A percentile compares a stretch with the other conserved stretches of the same genome.
These are phyloP conservation scores for Kregervanrija pseudodelftensis DNA, from an alignment of 805 yeast genomes.

Conservation along the genomic window DNA sequence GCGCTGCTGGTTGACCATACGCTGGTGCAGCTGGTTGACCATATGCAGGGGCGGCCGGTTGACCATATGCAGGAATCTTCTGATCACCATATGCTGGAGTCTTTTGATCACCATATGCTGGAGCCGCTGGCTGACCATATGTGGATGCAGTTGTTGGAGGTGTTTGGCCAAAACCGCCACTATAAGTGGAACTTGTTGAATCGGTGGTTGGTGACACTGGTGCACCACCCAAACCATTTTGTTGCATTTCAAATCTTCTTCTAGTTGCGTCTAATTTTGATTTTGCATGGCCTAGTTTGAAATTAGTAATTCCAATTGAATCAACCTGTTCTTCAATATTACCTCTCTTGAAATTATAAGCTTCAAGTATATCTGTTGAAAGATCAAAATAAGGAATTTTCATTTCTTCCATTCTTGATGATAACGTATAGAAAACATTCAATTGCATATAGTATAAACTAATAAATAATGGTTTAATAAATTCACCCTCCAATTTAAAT, in stretches of 20 bases:
- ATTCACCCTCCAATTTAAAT: slow-evolving; percentile 83
- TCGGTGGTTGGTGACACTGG: slow-evolving; percentile 12
- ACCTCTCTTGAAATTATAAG: slow-evolving; percentile 77
- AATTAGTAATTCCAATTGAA: slow-evolving; percentile 82
- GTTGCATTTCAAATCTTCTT: slow-evolving; percentile 54
- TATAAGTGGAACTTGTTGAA: slow-evolving; percentile 24
- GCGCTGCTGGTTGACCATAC: slow-evolving; percentile 25
- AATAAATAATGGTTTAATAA: slow-evolving; percentile 89
- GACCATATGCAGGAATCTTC: slow-evolving; percentile 22
- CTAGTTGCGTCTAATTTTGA: slow-evolving; percentile 76
- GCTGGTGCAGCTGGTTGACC: slow-evolving; percentile 20
- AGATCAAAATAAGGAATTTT: slow-evolving; percentile 95
- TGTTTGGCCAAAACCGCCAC: slow-evolving; percentile 28
- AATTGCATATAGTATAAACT: slow-evolving; percentile 96
- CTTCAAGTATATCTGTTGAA: slow-evolving; percentile 73
- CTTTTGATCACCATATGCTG: slow-evolving; percentile 5
- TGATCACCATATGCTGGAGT: slow-evolving; percentile 2
- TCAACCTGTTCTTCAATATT: slow-evolving; percentile 86
- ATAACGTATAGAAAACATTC: slow-evolving; percentile 90
- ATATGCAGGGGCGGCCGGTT: slow-evolving; percentile 14
- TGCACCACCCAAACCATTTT: slow-evolving; percentile 31
- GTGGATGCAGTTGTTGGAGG: slow-evolving; percentile 19
- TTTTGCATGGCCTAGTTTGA: slow-evolving; percentile 84
- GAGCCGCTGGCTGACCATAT: slow-evolving; percentile 19
- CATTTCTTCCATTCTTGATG: slow-evolving; percentile 88